phyloP scores from a whole-genome alignment of 164 flowering plant species.

The Sedum album region DNA sequence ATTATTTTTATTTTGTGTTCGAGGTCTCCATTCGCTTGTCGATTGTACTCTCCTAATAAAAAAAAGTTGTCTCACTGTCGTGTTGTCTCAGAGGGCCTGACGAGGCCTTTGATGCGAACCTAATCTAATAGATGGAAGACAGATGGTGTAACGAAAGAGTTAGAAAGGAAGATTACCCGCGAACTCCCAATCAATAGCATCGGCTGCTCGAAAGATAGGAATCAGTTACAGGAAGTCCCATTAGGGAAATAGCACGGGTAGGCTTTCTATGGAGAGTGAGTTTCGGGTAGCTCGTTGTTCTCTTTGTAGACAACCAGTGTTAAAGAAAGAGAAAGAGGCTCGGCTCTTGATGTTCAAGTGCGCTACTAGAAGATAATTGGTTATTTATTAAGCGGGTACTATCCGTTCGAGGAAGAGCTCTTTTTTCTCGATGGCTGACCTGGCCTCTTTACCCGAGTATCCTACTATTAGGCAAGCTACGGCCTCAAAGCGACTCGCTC shows the following conservation, averaged over 20 bases:
- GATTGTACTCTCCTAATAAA: no score
- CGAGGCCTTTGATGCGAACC: no score
- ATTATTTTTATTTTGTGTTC: no score
- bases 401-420: slow-evolving; percentile 3
- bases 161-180: no score
- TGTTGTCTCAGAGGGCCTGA: no score
- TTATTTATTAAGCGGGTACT: neutral
- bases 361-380: slow-evolving; percentile 5
- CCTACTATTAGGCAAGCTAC: slow-evolving; percentile 4
- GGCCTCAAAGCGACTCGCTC: neutral
- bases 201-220: no score
- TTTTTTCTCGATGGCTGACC: slow-evolving; percentile 3
- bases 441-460: neutral
- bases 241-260: neutral
- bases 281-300: neutral
- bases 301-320: no score
- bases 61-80: no score
- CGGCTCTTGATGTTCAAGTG: slow-evolving; percentile 4
- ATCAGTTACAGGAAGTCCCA: neutral
- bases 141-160: no score
- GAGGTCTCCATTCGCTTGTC: no score
- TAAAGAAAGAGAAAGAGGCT: slow-evolving; percentile 1
- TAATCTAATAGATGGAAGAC: no score
- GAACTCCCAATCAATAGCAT: no score
- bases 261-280: slow-evolving; percentile 3